Conservation (phyloP, 495 filamentous ascomycete species). For the Immersiella caudata region DNA sequence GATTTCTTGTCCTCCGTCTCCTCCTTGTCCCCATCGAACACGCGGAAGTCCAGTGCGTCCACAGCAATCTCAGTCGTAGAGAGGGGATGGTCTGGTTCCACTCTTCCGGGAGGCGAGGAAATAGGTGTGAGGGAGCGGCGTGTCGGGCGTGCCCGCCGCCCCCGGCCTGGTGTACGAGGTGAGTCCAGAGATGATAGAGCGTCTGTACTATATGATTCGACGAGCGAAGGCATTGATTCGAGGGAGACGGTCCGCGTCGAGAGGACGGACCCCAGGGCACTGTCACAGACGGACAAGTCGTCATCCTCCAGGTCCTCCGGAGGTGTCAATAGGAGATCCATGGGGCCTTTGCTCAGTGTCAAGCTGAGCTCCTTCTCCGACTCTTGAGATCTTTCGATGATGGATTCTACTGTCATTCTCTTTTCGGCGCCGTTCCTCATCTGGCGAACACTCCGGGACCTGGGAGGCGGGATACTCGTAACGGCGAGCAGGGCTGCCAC, state of each 20-base stretch:
- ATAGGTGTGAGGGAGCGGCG: constrained; percentile 49
- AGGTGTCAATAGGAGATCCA: constrained; percentile 57
- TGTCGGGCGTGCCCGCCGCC: constrained; percentile 41
- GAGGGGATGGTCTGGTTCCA: constrained; percentile 49
- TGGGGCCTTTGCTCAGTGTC: constrained; percentile 49
- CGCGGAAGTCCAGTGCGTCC: constrained; percentile 51
- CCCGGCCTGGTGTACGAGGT: constrained; percentile 40
- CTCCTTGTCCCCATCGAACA: constrained; percentile 37
- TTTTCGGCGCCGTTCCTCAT: constrained; percentile 32
- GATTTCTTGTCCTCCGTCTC: constrained; percentile 40
- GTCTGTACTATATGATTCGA: constrained; percentile 46
- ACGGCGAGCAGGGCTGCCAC: constrained; percentile 62
- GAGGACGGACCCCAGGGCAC: constrained; percentile 43
- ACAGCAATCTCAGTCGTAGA: constrained; percentile 39
- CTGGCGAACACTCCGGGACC: constrained; percentile 31
- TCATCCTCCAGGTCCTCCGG: constrained; percentile 58
- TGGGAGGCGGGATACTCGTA: constrained; percentile 59
- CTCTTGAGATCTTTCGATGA: constrained; percentile 50
- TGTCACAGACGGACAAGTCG: constrained; percentile 49
- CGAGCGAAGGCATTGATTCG: constrained; percentile 53
- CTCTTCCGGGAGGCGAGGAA: constrained; percentile 43
- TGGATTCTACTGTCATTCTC: constrained; percentile 53
- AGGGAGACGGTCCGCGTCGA: constrained; percentile 50
- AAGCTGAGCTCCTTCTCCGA: constrained; percentile 55
- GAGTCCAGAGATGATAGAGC: constrained; percentile 45